Evolutionary conservation across 805 yeast species (phyloP), one percentile per base, ranked within the genome.

Genomic region (Helenozyma rhizophorensis): DNA sequence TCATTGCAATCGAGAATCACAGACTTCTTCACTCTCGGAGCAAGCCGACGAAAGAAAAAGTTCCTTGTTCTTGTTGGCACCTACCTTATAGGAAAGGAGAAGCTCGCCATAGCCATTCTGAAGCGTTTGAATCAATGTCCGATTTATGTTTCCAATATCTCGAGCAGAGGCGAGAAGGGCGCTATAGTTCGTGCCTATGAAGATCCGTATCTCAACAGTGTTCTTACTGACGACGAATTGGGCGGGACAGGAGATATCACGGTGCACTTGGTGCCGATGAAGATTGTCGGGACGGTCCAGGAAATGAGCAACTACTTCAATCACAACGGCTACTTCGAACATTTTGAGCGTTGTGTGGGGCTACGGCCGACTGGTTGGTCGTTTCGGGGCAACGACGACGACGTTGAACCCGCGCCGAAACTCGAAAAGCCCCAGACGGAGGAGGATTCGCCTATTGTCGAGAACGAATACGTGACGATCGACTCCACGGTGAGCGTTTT

Each of bases 301-400:
- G 56, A 60, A 46, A 55, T 83, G 30, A 56, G 67, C 9, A 61
- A 60, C 15, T 78, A 80, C 41, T 74, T 74, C 61, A 60, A 64
- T 33, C 65, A 60, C 33, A 65, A 67, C 41, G 57, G 55, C 18
- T 71, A 70, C 39, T 61, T 60, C 24, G 57, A 53, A 17, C 57
- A 63, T 25, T 82, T 72, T 51, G 78, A 77, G 32, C 66, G 76
- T 28, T 69, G 86, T 25, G 66, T 83, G n/a, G 95, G 85, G 0
- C 65, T 84, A 22, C 66, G 76, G 31, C 97, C 97, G 0, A 88
- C 97, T 0, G 97, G 97, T 0, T 93, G 97, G 97, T 70, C 87
- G 2, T 82, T 74, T 53, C 34, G 45, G 33, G 14, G 19, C 24
- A 30, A 30, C 8, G 40, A 33, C 15, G 41, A 42, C 15, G 43